Percentiles rank a stretch among this genome's conserved stretches.
These are phyloP conservation scores for Rhizopus stolonifer DNA, from an alignment of 371 early-diverging fungal genomes.

Conservation along the genomic window DNA sequence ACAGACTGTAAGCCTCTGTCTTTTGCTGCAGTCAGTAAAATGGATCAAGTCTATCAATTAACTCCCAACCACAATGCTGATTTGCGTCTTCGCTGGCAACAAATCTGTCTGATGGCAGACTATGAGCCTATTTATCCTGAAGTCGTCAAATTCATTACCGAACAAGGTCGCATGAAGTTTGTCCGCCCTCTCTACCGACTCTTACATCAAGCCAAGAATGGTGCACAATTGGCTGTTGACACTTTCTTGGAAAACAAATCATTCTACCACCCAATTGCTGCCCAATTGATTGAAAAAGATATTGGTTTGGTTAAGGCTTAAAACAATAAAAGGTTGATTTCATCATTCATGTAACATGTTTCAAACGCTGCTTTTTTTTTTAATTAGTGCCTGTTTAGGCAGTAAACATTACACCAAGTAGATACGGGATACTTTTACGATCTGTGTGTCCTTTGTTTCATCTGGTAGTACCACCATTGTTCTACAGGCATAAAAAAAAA, in stretches of 20 bases:
- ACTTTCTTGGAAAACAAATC: slow-evolving; percentile 76
- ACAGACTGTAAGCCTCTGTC: slow-evolving; percentile 69
- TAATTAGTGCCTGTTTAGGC: too few species aligned
- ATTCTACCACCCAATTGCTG: slow-evolving; percentile 96
- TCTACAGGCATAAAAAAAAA: too few species aligned
- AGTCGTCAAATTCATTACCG: slow-evolving; percentile 76
- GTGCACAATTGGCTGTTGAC: slow-evolving; percentile 72
- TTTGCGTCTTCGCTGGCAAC: slow-evolving; percentile 86
- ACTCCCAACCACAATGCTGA: slow-evolving; percentile 78
- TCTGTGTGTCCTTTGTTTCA: too few species aligned
- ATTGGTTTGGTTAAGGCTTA: slow-evolving; percentile 39
- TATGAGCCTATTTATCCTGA: slow-evolving; percentile 76
- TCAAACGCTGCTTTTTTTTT: background rate
- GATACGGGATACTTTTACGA: too few species aligned
- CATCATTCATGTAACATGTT: background rate
- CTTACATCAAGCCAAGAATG: slow-evolving; percentile 64
- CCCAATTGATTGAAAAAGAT: slow-evolving; percentile 80
- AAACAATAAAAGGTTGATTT: background rate
- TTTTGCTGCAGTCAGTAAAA: slow-evolving; percentile 55
- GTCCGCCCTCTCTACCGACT: slow-evolving; percentile 79
- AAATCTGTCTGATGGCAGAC: slow-evolving; percentile 74
- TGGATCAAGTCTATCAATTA: slow-evolving; percentile 79
- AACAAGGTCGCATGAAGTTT: slow-evolving; percentile 96
- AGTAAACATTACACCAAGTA: too few species aligned
- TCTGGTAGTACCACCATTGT: too few species aligned